Evolutionary conservation across 2,329 filamentous ascomycete species (phyloP).

Genomic region (Neopestalotiopsis rosae): DNA sequence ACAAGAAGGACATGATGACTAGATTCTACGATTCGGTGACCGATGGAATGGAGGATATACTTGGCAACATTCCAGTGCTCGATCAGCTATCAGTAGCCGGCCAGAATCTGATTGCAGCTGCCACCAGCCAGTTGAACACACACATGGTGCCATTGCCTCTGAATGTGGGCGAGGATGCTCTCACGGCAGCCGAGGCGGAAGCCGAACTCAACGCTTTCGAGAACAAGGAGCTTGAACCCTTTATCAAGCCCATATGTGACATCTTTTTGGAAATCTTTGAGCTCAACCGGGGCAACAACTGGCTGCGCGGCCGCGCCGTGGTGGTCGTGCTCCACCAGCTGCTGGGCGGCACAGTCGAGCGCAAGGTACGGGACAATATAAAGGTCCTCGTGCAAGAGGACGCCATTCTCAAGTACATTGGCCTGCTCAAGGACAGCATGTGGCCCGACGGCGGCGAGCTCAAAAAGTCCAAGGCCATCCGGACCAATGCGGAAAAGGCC

Average conservation of each 20-base stretch:
- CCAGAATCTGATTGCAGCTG: slow-evolving; percentile 86
- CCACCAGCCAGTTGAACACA: slow-evolving; percentile 66
- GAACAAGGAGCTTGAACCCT: slow-evolving; percentile 86
- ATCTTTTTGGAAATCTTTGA: slow-evolving; percentile 96
- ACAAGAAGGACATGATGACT: slow-evolving; percentile 87
- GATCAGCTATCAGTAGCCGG: slow-evolving; percentile 93
- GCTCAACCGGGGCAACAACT: slow-evolving; percentile 93
- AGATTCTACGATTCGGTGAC: slow-evolving; percentile 96
- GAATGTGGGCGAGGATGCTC: slow-evolving; percentile 54
- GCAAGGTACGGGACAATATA: slow-evolving; percentile 88
- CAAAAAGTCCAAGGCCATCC: slow-evolving; percentile 53
- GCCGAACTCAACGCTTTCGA: slow-evolving; percentile 94
- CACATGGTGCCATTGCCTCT: slow-evolving; percentile 60
- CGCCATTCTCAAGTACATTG: slow-evolving; percentile 76
- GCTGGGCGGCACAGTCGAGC: slow-evolving; percentile 92
- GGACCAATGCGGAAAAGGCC: slow-evolving; percentile 76
- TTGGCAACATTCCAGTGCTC: slow-evolving; percentile 93
- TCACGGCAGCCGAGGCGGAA: slow-evolving; percentile 77
- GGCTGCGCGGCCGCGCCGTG: slow-evolving; percentile 92
- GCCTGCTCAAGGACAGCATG: slow-evolving; percentile 74
- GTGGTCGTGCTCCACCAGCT: slow-evolving; percentile 96
- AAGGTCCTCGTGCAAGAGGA: slow-evolving; percentile 78
- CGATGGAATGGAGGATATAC: slow-evolving; percentile 96
- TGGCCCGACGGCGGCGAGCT: slow-evolving; percentile 76
- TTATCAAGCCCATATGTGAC: slow-evolving; percentile 98